Base-by-base conservation (phyloP, 2,329 filamentous ascomycete genomes). In the Colletotrichum somersetense region DNA sequence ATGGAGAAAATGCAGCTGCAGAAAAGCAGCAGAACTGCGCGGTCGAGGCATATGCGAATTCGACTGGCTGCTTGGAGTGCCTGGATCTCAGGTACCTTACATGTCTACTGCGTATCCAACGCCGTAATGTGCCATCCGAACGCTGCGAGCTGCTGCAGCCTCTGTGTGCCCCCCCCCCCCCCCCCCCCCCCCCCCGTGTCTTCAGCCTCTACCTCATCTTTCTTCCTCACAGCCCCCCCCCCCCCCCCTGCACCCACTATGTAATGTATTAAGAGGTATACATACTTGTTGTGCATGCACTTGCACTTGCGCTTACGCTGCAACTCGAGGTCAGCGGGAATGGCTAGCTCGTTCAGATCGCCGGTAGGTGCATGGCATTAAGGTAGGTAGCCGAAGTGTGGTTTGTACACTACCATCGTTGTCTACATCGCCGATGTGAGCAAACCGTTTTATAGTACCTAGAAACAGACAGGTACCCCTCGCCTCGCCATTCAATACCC, bases 81-180 rank as follows among this genome's bases (percentile, higher is more conserved):
- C 46, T 55, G 40, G 48, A 50, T 56, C 59, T 48, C 48, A 71
- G 63, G 67, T 72, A 72, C 70, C 70, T 72, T 53, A 70, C 70
- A 69, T 67, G 40, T 30, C n/a, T 58, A 30, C 30, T 30, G 30
- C 30, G 30, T 30, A n/a, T 52, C 35, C 30, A 63, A 42, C 68
- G 44, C 69, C 58, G n/a, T 44, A 50, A 46, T 35, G 53, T 70
- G 70, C 61, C 66, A 72, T 72, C 66, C 40, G 55, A 70, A 61
- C 44, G 58, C 38, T 69, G 53, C 38, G 53, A 53, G 18, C 40
- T 72, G 58, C 50, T 4, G 30, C 30, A 16, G 50, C 18, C 18
- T 40, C 14, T 53, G 33, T 55, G 42, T 64, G 62, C 23, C 23
- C 44, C 48, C n/a, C n/a, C n/a, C n/a, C n/a, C n/a, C n/a, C n/a